A percentile compares a stretch with the other conserved stretches of the same genome.
Evolutionary conservation across 1,139 yeast species (phyloP).

Genomic region (Pichia sp.): DNA sequence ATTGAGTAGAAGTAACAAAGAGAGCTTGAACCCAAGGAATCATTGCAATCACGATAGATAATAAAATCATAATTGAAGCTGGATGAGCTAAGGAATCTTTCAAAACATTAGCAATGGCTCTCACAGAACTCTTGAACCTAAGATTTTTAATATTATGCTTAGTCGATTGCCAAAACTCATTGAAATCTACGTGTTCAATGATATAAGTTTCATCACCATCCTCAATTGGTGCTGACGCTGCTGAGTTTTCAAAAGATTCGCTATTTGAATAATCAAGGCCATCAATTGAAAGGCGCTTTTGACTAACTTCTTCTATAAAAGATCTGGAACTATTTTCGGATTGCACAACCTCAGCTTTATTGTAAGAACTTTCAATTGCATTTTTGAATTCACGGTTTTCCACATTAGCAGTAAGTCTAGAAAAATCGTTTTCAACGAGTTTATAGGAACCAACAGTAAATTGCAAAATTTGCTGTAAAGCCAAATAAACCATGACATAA

Average conservation of each 20-base stretch:
- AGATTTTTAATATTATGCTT: background rate
- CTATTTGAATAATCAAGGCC: constrained; percentile 6
- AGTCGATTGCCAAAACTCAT: background rate
- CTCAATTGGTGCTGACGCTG: constrained; percentile 5
- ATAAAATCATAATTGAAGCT: constrained; percentile 38
- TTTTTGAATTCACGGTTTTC: constrained; percentile 2
- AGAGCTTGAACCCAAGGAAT: constrained; percentile 81
- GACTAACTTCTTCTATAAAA: background rate
- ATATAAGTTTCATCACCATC: constrained; percentile 1
- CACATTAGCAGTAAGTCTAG: constrained; percentile 23
- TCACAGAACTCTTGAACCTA: constrained; percentile 44
- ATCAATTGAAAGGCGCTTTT: background rate
- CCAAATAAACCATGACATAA: constrained; percentile 71
- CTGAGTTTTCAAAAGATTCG: background rate
- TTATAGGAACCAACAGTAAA: constrained; percentile 73
- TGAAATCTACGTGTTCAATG: background rate
- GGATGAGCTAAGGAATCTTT: constrained; percentile 10
- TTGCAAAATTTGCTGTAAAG: constrained; percentile 60
- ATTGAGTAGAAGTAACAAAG: constrained; percentile 43
- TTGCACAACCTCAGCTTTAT: background rate
- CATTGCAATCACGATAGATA: constrained; percentile 40
- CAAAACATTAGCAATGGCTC: constrained; percentile 41
- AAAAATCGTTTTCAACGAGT: constrained; percentile 64
- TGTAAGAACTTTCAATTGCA: too few relatives aligned
- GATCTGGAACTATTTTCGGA: background rate